Percentiles rank a stretch among this genome's conserved stretches.
These are phyloP conservation scores for Lipomyces orientalis DNA, from an alignment of 805 yeast species.

Conservation along the genomic window DNA sequence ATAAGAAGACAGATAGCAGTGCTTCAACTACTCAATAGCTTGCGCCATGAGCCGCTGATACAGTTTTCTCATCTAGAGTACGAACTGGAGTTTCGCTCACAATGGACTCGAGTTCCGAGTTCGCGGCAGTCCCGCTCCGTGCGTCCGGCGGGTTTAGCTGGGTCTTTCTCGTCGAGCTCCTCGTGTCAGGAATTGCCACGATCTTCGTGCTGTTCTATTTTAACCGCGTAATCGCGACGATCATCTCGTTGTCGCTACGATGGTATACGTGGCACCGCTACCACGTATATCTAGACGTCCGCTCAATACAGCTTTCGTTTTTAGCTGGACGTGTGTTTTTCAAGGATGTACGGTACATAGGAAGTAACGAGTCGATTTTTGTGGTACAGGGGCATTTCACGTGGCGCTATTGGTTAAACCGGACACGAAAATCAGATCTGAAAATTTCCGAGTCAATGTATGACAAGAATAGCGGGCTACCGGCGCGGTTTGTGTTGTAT, in stretches of 20 bases:
- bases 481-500: constrained; percentile 61
- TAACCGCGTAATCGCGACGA: constrained; percentile 69
- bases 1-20: no score
- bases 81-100: background rate
- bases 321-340: constrained; percentile 83
- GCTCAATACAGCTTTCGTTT: constrained; percentile 75
- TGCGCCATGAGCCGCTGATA: background rate
- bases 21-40: background rate
- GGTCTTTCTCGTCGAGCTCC: constrained; percentile 88
- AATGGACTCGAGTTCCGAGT: constrained; percentile 32
- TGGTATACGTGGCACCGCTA: constrained; percentile 67
- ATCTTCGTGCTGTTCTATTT: constrained; percentile 75
- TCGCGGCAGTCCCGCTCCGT: constrained; percentile 35
- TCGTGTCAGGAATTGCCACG: constrained; percentile 65
- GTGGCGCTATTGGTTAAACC: constrained; percentile 87
- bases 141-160: constrained; percentile 49
- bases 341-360: constrained; percentile 73
- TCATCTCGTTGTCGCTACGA: constrained; percentile 58
- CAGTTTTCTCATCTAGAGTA: background rate
- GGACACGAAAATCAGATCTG: constrained; percentile 45
- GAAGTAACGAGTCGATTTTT: constrained; percentile 74
- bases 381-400: constrained; percentile 75
- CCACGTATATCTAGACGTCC: constrained; percentile 65
- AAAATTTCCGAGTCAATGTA: constrained; percentile 25
- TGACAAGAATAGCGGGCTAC: constrained; percentile 54